Evolutionary conservation across 176 grass and related monocot species (phyloP), one percentile per base, ranked within the genome.

Genomic region (Metroxylon sagu): DNA sequence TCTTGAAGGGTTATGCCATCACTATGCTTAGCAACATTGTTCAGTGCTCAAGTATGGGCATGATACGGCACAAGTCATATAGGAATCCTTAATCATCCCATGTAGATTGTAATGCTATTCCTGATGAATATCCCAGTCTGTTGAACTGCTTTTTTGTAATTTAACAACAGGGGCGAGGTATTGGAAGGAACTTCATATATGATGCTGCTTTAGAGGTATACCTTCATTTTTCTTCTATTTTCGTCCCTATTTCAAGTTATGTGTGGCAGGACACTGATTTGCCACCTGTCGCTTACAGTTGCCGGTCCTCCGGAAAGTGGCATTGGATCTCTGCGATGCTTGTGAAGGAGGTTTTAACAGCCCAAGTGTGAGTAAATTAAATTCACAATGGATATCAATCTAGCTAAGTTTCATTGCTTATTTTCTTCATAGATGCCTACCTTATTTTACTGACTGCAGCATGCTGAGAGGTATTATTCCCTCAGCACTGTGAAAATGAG

Each of bases 261-360:
- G 43, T 14, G 21, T 54, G 25, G 17, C 17, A 21, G 6, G 48
- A 4, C 14, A 53, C 7, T 54, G 14, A 19, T 3, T 55, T 56
- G 4, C 5, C 0, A 25, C 19, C 19, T 18, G 18, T 25, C 43
- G 29, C 4, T 71, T 71, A 25, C 79, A 95, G 89, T 28, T 95
- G 16, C 81, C 85, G 4, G 78, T 82, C 8, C 31, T 95, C 12
- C 70, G 76, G 59, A 82, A 69, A 29, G 54, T 95, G 49, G 78
- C 85, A 19, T 57, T 95, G 69, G 89, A 95, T 68, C 64, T 95
- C 35, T 95, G 85, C 8, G 85, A 95, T 53, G 89, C 89, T 43
- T 82, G 75, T 54, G 85, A 85, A 68, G 81, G 63, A 27, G 89
- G 89, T 48, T 95, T 75, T 19, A 78, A 83, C 67, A 95, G 76